A percentile compares a stretch with the other conserved stretches of the same genome.
These are phyloP conservation scores for Cardamine occulta DNA, from an alignment of 345 rosid species.

Conservation along the genomic window DNA sequence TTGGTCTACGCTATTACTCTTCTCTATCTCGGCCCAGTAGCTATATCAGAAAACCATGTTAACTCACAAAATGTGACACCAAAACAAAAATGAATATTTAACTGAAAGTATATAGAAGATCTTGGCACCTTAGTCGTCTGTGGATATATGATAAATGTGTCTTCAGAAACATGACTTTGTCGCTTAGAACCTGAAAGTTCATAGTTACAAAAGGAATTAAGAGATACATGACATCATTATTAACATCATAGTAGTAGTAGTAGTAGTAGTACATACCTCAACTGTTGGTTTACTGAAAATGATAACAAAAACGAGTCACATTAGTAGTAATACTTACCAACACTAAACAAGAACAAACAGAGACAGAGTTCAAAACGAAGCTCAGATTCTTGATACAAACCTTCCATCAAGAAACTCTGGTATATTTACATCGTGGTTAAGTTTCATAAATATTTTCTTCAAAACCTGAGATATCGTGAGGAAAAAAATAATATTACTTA, in stretches of 20 bases:
- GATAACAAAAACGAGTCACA: slow-evolving; percentile 24
- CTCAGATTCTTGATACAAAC: slow-evolving; percentile 42
- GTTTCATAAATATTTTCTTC: slow-evolving; percentile 81
- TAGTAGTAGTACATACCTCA: slow-evolving; percentile 58
- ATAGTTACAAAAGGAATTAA: slow-evolving; percentile 2
- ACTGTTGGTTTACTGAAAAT: slow-evolving; percentile 61
- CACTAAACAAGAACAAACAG: slow-evolving; percentile 22
- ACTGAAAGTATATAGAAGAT: slow-evolving; percentile 11
- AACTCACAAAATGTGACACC: slow-evolving; percentile 22
- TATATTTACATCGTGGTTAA: slow-evolving; percentile 82
- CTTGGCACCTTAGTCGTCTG: slow-evolving; percentile 59
- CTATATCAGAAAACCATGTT: slow-evolving; percentile 44
- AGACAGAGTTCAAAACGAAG: neutral
- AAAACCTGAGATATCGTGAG: slow-evolving; percentile 59
- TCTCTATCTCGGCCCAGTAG: slow-evolving; percentile 60
- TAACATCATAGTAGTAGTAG: neutral
- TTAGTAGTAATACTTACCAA: slow-evolving; percentile 34
- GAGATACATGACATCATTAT: slow-evolving; percentile 31
- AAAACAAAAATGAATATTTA: slow-evolving; percentile 3
- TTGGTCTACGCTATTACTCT: slow-evolving; percentile 52
- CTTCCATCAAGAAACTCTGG: slow-evolving; percentile 74
- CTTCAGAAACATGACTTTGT: slow-evolving; percentile 52
- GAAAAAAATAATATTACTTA: slow-evolving; percentile 6
- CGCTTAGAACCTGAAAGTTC: slow-evolving; percentile 51
- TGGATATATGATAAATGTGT: slow-evolving; percentile 57